phyloP scores from a whole-genome alignment of 1,139 yeast genomes.

The Yamadazyma buinensis region DNA sequence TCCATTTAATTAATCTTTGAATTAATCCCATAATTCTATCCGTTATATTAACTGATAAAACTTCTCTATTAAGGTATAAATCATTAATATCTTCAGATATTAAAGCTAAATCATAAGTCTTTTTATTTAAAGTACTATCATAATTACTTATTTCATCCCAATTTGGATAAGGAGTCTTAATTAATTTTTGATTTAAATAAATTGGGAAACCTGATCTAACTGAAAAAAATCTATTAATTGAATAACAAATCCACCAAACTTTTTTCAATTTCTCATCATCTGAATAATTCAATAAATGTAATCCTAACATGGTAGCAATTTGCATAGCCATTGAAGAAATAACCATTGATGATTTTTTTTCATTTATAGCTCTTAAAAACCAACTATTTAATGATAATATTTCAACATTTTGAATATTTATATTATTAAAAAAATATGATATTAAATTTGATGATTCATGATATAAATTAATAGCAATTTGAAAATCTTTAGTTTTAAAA shows the following conservation, averaged over 20 bases:
- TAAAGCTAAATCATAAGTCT: slow-evolving; percentile 5
- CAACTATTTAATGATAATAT: slow-evolving; percentile 5
- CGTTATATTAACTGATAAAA: neutral
- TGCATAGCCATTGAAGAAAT: slow-evolving; percentile 6
- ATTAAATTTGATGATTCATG: slow-evolving; percentile 1
- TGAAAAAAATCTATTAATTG: slow-evolving; percentile 5
- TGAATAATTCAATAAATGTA: slow-evolving; percentile 1
- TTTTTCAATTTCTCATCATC: slow-evolving; percentile 1
- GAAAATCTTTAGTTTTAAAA: slow-evolving; percentile 3
- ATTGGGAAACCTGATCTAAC: slow-evolving; percentile 5
- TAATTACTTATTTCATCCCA: neutral
- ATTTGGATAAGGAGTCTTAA: slow-evolving; percentile 3
- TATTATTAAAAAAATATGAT: slow-evolving; percentile 2
- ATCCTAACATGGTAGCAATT: slow-evolving; percentile 4
- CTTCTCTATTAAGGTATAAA: slow-evolving; percentile 3
- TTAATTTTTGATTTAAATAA: slow-evolving; percentile 1
- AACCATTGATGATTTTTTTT: slow-evolving; percentile 4
- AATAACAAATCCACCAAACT: slow-evolving; percentile 6
- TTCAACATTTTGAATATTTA: slow-evolving; percentile 5
- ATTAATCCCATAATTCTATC: slow-evolving; percentile 5
- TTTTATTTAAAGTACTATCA: neutral
- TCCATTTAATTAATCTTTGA: slow-evolving; percentile 8
- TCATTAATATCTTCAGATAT: slow-evolving; percentile 6
- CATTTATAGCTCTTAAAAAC: slow-evolving; percentile 5
- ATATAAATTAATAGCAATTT: slow-evolving; percentile 1